Base-by-base conservation (phyloP, 176 grass and related monocot species). In the Luzula sylvatica region DNA sequence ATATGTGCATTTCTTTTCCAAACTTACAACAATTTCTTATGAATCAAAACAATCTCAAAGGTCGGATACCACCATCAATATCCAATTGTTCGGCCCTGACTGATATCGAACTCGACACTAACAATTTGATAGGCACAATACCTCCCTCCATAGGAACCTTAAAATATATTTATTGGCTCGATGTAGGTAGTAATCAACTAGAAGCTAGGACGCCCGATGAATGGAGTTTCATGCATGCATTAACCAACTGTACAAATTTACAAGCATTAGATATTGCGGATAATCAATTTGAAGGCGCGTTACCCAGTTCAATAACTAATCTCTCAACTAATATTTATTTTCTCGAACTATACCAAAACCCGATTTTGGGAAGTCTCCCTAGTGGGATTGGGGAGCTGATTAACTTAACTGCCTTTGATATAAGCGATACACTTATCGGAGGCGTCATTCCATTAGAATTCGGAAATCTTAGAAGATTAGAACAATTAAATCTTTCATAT, bases 341-440 rank as follows among this genome's bases (percentile, higher is more conserved):
- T 8, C 52, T 75, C 3, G 8, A 1, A 11, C 1, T 67, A 5
- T 5, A 1, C n/a, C 14, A 20, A 21, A 67, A 75, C 18, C 27
- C 54, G 23, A 75, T 75, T 15, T 43, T 19, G n/a, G 61, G 72
- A 58, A 43, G 19, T 11, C 50, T 75, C 7, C 72, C 61, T 16
- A 4, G 14, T 9, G 51, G 20, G 3, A 58, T 75, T 27, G 42
- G 41, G 5, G 49, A 66, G 6, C 38, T 58, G 15, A 51, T 20
- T 38, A 58, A 58, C 23, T 15, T 74, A 23, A 43, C 5, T 23
- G 4, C 0, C 5, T 22, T 72, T 30, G 20, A 32, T 5, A 16
- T 72, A 20, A 7, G 26, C 11, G 3, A 55, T 3, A 66, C 55
- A 20, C 29, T 23, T 27, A 30, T 78, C 3, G n/a, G 18, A 11